phyloP scores from a whole-genome alignment of 768 basidiomycete species.

The Amanita thiersii region DNA sequence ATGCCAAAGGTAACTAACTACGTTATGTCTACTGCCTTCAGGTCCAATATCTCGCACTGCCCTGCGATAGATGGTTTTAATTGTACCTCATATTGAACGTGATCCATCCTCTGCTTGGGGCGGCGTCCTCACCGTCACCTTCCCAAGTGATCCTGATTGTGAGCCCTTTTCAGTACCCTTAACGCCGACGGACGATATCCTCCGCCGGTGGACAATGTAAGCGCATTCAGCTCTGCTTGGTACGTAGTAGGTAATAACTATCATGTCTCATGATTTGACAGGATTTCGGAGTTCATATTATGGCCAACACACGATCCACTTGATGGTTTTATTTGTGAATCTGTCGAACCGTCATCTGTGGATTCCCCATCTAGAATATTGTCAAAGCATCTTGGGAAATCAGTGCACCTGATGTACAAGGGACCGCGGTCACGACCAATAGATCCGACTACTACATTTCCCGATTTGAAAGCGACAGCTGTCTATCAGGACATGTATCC shows the following conservation, averaged over 20 bases:
- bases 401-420: slow-evolving; percentile 61
- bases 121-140: slow-evolving; percentile 44
- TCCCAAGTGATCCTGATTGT: slow-evolving; percentile 53
- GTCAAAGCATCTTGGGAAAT: slow-evolving; percentile 51
- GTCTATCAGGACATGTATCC: slow-evolving; percentile 71
- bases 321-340: slow-evolving; percentile 62
- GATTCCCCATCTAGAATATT: slow-evolving; percentile 44
- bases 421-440: slow-evolving; percentile 47
- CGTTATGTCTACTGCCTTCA: background rate
- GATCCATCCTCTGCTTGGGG: slow-evolving; percentile 37
- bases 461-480: slow-evolving; percentile 45
- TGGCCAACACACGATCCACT: slow-evolving; percentile 34
- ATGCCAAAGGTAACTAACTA: slow-evolving; percentile 39
- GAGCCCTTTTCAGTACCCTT: slow-evolving; percentile 54
- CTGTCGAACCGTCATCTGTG: slow-evolving; percentile 15
- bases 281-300: slow-evolving; percentile 45
- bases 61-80: slow-evolving; percentile 51
- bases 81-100: slow-evolving; percentile 44
- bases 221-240: slow-evolving; percentile 14
- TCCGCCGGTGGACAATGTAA: slow-evolving; percentile 52
- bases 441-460: slow-evolving; percentile 44
- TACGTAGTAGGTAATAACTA: background rate
- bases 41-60: background rate
- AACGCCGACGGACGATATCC: slow-evolving; percentile 36
- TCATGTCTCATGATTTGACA: slow-evolving; percentile 15